Evolutionary conservation across 2,329 filamentous ascomycete species (phyloP).

Genomic region (Penicillium sp.): DNA sequence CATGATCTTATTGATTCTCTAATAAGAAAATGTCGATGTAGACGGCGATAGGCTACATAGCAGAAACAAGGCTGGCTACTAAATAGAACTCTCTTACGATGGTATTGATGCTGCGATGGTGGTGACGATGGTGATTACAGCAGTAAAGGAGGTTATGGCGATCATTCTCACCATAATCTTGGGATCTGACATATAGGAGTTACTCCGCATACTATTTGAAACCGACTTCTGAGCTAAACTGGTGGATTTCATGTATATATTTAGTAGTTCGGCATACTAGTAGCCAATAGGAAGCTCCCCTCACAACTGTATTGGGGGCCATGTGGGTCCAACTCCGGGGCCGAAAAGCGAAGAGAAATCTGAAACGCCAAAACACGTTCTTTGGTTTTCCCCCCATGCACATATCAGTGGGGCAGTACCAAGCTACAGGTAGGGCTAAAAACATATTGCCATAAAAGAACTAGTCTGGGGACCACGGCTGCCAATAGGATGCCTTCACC

Average conservation of each 20-base stretch:
- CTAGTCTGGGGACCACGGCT: not conserved
- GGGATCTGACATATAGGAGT: not conserved
- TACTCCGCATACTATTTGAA: not conserved
- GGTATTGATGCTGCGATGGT: not conserved
- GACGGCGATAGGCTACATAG: not conserved
- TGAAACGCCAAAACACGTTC: not conserved
- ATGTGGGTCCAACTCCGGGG: not conserved
- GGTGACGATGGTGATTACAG: not conserved
- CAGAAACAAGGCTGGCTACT: not conserved
- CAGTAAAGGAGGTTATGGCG: not conserved
- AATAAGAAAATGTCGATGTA: accelerated
- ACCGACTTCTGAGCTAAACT: not conserved
- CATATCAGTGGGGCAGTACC: not conserved
- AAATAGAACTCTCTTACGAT: not conserved
- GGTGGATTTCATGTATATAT: not conserved
- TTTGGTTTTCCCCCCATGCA: not conserved
- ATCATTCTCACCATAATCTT: not conserved
- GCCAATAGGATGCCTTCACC: not conserved
- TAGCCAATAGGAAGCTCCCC: not conserved
- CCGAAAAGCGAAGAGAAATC: not conserved
- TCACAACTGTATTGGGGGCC: not conserved
- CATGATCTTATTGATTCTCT: not conserved
- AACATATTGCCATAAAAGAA: not conserved
- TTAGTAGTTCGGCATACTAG: not conserved
- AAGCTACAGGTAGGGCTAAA: not conserved